phyloP scores from a whole-genome alignment of 768 basidiomycete genomes.

The Naganishia vaughanmartiniae region DNA sequence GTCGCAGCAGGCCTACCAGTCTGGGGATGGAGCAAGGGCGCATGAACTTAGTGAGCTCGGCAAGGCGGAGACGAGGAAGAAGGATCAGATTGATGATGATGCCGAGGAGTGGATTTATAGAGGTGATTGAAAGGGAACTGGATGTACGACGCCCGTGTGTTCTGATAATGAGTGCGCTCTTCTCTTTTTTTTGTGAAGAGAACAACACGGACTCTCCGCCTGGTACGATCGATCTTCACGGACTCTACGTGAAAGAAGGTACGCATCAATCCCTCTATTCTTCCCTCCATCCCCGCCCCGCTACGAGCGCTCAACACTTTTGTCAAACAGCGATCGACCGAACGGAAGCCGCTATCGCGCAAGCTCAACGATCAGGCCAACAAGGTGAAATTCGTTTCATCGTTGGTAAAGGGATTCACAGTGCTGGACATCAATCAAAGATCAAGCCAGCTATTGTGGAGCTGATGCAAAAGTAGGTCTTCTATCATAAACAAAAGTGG shows the following conservation, averaged over 20 bases:
- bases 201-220: conserved; percentile 64
- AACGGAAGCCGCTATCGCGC: conserved; percentile 68
- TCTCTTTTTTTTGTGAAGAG: conserved; percentile 31
- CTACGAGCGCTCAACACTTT: background rate
- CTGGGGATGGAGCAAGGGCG: conserved; percentile 71
- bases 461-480: conserved; percentile 67
- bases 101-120: conserved; percentile 85
- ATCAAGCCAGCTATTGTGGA: conserved; percentile 88
- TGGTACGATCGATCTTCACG: conserved; percentile 84
- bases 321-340: conserved; percentile 60
- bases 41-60: conserved; percentile 79
- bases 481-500: background rate
- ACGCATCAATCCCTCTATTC: background rate
- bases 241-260: conserved; percentile 82
- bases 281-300: background rate
- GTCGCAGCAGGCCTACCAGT: conserved; percentile 70
- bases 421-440: conserved; percentile 70
- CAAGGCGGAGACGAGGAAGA: conserved; percentile 70
- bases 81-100: conserved; percentile 74
- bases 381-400: conserved; percentile 67
- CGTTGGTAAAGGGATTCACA: conserved; percentile 88
- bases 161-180: background rate
- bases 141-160: background rate
- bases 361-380: conserved; percentile 65
- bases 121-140: conserved; percentile 56